Conservation (phyloP, 768 basidiomycete species). For the Amanita exitialis region DNA sequence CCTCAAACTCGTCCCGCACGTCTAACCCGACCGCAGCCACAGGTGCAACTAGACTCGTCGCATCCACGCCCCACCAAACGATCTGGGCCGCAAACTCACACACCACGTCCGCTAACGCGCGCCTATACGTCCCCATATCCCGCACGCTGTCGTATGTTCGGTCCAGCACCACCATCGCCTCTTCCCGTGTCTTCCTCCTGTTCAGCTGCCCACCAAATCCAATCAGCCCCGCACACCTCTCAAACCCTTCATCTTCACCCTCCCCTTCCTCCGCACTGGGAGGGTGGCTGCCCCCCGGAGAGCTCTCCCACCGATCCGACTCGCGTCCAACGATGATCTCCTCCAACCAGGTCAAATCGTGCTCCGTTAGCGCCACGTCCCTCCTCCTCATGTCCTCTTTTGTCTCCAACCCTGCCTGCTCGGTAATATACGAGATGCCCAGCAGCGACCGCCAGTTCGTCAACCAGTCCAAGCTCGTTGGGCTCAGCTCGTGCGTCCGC, state of each 20-base stretch:
- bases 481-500: conserved; percentile 40
- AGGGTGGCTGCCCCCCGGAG: too few relatives aligned
- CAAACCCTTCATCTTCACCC: background rate
- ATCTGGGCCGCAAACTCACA: conserved; percentile 29
- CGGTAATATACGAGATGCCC: background rate
- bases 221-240: background rate
- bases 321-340: background rate
- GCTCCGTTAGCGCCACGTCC: background rate
- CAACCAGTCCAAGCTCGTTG: conserved; percentile 65
- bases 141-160: conserved; percentile 54
- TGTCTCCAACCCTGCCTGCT: background rate
- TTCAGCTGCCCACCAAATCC: background rate
- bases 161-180: conserved; percentile 48
- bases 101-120: conserved; percentile 41
- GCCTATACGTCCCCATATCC: conserved; percentile 60
- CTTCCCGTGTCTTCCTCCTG: conserved; percentile 20
- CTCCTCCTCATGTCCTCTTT: background rate
- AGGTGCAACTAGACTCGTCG: conserved; percentile 16
- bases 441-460: conserved; percentile 38
- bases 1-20: conserved; percentile 27
- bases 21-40: conserved; percentile 15
- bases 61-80: conserved; percentile 10
- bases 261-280: background rate
- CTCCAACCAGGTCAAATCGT: background rate
- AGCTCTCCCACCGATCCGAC: background rate